Conservation (phyloP, 352 stramenopile species). For the Globisporangium lucens region DNA sequence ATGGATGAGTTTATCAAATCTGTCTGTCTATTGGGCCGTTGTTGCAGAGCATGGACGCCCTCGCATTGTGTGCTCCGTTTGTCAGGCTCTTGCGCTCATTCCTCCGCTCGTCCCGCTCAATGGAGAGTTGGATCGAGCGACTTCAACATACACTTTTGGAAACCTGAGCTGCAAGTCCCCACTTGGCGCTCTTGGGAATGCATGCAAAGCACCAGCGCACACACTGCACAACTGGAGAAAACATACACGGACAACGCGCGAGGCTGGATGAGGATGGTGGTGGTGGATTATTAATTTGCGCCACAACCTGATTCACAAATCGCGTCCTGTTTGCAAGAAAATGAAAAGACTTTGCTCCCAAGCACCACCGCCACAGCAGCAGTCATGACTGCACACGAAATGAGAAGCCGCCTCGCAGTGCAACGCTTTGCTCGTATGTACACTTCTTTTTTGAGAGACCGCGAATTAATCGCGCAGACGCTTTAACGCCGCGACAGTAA, state of each 20-base stretch:
- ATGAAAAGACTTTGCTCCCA: neutral
- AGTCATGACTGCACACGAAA: neutral
- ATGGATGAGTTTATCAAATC: too few relatives aligned
- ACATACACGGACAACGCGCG: neutral
- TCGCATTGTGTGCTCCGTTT: neutral
- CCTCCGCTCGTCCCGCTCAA: neutral
- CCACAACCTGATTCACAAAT: conserved; percentile 1
- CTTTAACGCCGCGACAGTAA: neutral
- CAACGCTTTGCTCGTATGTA: neutral
- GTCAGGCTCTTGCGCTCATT: neutral
- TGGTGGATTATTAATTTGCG: neutral
- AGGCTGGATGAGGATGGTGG: neutral
- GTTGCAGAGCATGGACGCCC: neutral
- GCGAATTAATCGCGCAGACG: neutral
- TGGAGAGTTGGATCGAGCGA: neutral
- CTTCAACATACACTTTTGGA: conserved; percentile 11
- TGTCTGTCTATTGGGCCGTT: too few relatives aligned
- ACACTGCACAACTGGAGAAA: neutral
- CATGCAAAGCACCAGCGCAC: neutral
- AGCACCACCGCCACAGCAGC: neutral
- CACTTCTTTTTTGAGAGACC: neutral
- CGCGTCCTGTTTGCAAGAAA: conserved; percentile 3
- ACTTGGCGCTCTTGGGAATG: neutral
- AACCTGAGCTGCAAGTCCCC: neutral
- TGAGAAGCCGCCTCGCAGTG: neutral